Conservation (phyloP, 441 rosid genomes). For the Sinapis alba region DNA sequence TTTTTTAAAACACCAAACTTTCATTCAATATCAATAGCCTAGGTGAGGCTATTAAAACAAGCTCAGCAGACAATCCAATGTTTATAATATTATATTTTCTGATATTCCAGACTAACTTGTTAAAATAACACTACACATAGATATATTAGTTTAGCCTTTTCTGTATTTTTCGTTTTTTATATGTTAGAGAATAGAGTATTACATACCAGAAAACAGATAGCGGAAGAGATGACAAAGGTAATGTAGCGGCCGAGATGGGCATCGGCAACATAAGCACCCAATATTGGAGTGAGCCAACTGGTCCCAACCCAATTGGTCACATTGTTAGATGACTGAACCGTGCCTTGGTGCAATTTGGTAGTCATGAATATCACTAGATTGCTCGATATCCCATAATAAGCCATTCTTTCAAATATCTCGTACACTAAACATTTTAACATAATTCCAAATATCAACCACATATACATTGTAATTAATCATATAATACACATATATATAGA, state of each 20-base stretch:
- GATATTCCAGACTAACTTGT: no score
- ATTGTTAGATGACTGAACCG: constrained; percentile 55
- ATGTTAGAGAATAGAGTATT: neutral
- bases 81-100: no score
- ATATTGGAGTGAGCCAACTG: constrained; percentile 53
- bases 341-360: constrained; percentile 52
- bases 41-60: no score
- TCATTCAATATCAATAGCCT: no score
- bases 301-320: constrained; percentile 66
- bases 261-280: constrained; percentile 61
- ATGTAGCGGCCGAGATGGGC: constrained; percentile 75
- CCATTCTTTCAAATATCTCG: constrained; percentile 64
- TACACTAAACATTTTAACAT: constrained; percentile 39
- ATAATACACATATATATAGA: neutral
- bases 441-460: neutral
- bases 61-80: no score
- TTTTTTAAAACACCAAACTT: no score
- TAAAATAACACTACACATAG: no score
- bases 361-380: constrained; percentile 54
- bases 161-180: no score
- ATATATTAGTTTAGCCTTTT: no score
- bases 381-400: constrained; percentile 59
- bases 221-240: constrained; percentile 61
- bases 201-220: constrained; percentile 60
- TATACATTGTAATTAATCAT: neutral